Conservation (phyloP, 768 basidiomycete species). For the Lenzites betulinus region DNA sequence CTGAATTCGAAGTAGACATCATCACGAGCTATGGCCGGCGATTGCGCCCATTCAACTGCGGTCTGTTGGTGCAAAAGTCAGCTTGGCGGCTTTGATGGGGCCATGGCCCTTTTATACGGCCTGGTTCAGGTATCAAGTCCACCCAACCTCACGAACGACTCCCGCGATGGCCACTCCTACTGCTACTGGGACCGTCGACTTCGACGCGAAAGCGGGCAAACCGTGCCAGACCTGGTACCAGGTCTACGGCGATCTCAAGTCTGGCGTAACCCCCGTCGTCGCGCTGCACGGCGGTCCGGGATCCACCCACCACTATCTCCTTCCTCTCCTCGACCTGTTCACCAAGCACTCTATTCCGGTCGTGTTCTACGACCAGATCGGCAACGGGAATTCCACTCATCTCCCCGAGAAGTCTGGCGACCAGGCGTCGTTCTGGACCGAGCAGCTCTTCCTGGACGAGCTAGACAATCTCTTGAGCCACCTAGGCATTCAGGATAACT, state of each 20-base stretch:
- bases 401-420: constrained; percentile 36
- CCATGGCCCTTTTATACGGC: no score
- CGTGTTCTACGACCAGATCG: constrained; percentile 55
- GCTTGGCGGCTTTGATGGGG: no score
- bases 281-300: constrained; percentile 53
- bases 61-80: no score
- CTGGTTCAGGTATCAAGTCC: background rate
- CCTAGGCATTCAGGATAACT: constrained; percentile 42
- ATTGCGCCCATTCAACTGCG: no score
- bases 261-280: constrained; percentile 38
- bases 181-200: constrained; percentile 12
- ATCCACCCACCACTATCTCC: constrained; percentile 42
- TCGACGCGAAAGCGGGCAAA: constrained; percentile 22
- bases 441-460: constrained; percentile 55
- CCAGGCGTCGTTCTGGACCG: constrained; percentile 40
- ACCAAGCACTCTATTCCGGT: constrained; percentile 38
- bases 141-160: background rate
- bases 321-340: constrained; percentile 39
- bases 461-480: constrained; percentile 49
- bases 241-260: constrained; percentile 43
- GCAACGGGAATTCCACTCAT: constrained; percentile 48
- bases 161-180: constrained; percentile 15
- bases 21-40: no score
- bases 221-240: constrained; percentile 47
- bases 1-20: no score